These are phyloP conservation scores for Sporothrix brunneoviolacea DNA, from an alignment of 2,329 filamentous ascomycete species.

Conservation along the genomic window DNA sequence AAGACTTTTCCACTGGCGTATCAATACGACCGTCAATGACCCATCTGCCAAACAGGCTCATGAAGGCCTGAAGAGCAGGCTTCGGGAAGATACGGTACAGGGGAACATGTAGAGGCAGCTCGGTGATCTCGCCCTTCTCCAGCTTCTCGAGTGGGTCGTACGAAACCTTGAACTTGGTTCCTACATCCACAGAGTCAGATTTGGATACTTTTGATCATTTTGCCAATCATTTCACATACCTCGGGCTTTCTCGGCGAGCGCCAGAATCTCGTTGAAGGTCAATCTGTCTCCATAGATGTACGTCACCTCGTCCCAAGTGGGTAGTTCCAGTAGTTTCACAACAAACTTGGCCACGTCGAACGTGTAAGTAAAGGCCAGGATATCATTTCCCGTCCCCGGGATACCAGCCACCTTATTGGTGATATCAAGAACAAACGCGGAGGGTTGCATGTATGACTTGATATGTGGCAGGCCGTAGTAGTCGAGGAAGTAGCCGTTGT, in stretches of 20 bases:
- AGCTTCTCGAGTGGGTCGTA: conserved; percentile 2
- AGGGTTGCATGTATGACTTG: conserved; percentile 31
- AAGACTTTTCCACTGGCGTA: background rate
- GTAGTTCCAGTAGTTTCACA: background rate
- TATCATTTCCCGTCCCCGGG: conserved; percentile 40
- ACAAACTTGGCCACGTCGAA: conserved; percentile 33
- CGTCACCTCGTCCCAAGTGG: background rate
- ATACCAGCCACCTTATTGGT: conserved; percentile 38
- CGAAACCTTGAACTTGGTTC: background rate
- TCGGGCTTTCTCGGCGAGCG: background rate
- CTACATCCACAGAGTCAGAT: too few species aligned
- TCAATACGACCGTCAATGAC: background rate
- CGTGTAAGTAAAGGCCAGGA: conserved; percentile 41
- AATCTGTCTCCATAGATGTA: background rate
- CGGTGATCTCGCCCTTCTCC: background rate
- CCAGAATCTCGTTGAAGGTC: conserved; percentile 1
- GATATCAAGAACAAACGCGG: conserved; percentile 38
- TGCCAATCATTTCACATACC: too few species aligned
- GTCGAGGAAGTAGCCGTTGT: conserved; percentile 40
- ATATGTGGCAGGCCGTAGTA: conserved; percentile 35
- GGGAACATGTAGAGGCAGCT: background rate
- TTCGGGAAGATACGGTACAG: background rate
- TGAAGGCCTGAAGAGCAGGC: background rate
- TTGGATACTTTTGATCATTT: too few species aligned
- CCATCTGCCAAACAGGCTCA: conserved; percentile 3